Conservation (phyloP, 345 rosid genomes). For the Hevea brasiliensis region DNA sequence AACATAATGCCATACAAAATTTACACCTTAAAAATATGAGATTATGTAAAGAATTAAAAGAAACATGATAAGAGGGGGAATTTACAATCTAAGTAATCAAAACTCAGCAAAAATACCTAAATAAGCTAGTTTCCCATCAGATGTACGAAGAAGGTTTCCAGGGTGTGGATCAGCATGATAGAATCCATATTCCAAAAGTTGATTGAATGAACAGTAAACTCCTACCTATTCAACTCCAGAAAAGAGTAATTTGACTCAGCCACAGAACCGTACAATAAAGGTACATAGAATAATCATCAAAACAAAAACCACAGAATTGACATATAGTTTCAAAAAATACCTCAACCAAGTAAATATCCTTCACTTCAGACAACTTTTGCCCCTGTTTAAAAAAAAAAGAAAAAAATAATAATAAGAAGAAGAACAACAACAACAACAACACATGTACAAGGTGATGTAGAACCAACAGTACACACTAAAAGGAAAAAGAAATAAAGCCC, state of each 20-base stretch:
- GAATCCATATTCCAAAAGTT: constrained; percentile 89
- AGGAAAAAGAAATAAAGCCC: too few relatives aligned
- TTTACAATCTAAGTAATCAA: constrained; percentile 5
- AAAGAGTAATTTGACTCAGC: constrained; percentile 22
- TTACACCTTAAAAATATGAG: too few relatives aligned
- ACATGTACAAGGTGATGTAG: background rate
- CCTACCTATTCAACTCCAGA: constrained; percentile 59
- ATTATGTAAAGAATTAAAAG: background rate
- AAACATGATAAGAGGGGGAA: background rate
- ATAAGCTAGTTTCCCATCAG: constrained; percentile 89
- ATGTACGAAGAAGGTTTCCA: constrained; percentile 87
- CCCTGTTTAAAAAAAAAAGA: constrained; percentile 51
- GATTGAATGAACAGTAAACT: constrained; percentile 93
- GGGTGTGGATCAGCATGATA: constrained; percentile 99
- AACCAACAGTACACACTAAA: too few relatives aligned
- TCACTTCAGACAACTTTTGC: constrained; percentile 70
- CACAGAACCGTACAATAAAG: constrained; percentile 3
- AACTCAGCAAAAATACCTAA: constrained; percentile 50
- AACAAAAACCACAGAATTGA: constrained; percentile 13
- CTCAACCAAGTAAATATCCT: constrained; percentile 81
- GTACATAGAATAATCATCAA: constrained; percentile 5
- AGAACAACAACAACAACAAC: background rate
- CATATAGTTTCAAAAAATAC: constrained; percentile 32
- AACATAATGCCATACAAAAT: background rate
- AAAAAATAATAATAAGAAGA: constrained; percentile 15